These are phyloP conservation scores for Pythium plurisporium DNA, from an alignment of 352 stramenopile species.

Conservation along the genomic window DNA sequence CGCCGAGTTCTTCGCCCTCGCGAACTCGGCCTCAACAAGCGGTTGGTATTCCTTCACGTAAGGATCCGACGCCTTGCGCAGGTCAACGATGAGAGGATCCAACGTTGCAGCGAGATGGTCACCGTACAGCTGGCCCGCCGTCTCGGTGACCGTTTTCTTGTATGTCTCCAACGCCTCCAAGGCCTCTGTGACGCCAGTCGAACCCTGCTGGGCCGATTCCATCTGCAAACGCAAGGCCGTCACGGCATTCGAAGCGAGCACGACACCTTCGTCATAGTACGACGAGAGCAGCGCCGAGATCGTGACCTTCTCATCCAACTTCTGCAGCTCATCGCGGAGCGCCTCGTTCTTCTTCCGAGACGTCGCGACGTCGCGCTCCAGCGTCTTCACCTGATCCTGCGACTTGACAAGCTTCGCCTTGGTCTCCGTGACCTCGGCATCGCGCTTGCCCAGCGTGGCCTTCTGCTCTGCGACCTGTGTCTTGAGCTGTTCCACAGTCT, in stretches of 20 bases:
- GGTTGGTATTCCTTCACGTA: conserved; percentile 55
- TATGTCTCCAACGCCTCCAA: conserved; percentile 42
- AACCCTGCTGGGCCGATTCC: conserved; percentile 39
- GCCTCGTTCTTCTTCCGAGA: conserved; percentile 62
- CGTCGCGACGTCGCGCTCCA: conserved; percentile 42
- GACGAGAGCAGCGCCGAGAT: conserved; percentile 63
- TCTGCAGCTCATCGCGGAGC: conserved; percentile 46
- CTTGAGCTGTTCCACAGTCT: conserved; percentile 25
- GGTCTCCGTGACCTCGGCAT: conserved; percentile 28
- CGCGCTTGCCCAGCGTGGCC: conserved; percentile 20
- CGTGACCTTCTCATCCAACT: conserved; percentile 54
- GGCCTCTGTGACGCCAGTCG: conserved; percentile 40
- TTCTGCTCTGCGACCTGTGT: conserved; percentile 32
- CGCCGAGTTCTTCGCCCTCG: conserved; percentile 32
- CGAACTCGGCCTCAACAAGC: conserved; percentile 41
- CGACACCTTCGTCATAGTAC: conserved; percentile 78
- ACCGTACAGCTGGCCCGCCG: conserved; percentile 54
- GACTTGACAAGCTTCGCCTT: conserved; percentile 31
- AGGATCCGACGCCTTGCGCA: conserved; percentile 44
- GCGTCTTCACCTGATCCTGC: conserved; percentile 30
- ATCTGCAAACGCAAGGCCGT: conserved; percentile 32
- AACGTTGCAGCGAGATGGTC: conserved; percentile 64
- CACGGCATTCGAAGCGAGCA: conserved; percentile 37
- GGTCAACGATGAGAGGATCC: conserved; percentile 50
- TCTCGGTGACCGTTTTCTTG: conserved; percentile 41